Percentiles rank a stretch among this genome's conserved stretches.
Conservation (phyloP, 371 early-diverging fungal genomes). For the Apophysomyces variabilis region DNA sequence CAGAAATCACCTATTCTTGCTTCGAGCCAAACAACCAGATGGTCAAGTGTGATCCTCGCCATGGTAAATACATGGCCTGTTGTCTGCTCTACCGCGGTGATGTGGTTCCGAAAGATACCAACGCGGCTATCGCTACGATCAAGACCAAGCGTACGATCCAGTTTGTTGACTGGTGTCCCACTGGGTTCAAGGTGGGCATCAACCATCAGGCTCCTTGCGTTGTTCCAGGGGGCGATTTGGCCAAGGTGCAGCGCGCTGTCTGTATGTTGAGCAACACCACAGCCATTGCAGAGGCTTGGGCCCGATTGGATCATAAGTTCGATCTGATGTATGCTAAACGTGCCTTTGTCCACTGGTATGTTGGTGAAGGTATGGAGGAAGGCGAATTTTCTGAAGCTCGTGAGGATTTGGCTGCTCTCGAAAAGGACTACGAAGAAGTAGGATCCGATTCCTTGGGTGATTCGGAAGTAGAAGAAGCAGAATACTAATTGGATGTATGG, state of each 20-base stretch:
- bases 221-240: conserved; percentile 86
- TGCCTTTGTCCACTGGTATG: conserved; percentile 98
- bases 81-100: conserved; percentile 94
- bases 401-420: conserved; percentile 75
- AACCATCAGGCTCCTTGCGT: conserved; percentile 88
- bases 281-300: conserved; percentile 95
- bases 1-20: conserved; percentile 90
- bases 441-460: conserved; percentile 87
- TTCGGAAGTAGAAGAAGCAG: conserved; percentile 63
- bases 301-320: conserved; percentile 92
- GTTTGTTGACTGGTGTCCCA: conserved; percentile 98
- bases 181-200: conserved; percentile 96
- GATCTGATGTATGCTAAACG: conserved; percentile 96
- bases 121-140: conserved; percentile 85
- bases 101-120: conserved; percentile 85
- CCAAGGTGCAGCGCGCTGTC: conserved; percentile 89
- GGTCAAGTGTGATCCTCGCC: conserved; percentile 82
- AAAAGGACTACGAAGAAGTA: conserved; percentile 92
- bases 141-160: conserved; percentile 91
- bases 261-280: conserved; percentile 96
- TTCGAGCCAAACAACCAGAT: conserved; percentile 71
- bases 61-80: conserved; percentile 96
- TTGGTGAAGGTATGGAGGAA: conserved; percentile 96
- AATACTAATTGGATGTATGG: background rate
- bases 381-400: conserved; percentile 85